Evolutionary conservation across 1,284 basidiomycete genomes (phyloP), one percentile per base, ranked within the genome.

Genomic region (Papiliotrema flavescens): DNA sequence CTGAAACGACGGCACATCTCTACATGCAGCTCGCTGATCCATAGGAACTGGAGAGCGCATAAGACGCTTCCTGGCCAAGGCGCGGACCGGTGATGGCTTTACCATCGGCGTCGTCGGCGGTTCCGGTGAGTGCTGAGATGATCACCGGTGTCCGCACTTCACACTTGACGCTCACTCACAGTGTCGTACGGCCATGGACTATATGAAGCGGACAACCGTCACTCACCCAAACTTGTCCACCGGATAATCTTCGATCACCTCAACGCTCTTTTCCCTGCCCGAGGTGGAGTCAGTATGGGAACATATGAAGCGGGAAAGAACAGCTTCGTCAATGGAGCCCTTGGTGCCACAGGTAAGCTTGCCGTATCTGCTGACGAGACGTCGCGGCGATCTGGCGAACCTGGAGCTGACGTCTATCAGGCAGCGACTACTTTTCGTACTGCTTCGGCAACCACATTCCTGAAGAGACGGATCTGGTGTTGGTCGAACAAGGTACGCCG

Each of bases 361-460:
- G n/a, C n/a, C n/a, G n/a, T n/a, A n/a, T n/a, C n/a, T n/a, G n/a
- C n/a, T n/a, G 28, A 32, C 5, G 28, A 32, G 5, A 32, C 5
- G 28, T 6, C 11, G 11, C 28, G 28, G 11, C 28, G 28, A n/a
- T n/a, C 11, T 32, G 28, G 28, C 6, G 28, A 32, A 32, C 28
- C 22, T 28, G n/a, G 23, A 14, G 23, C 32, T 45, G 32, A 28
- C n/a, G 2, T 5, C 24, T 19, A 8, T 20, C 46, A 54, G 71
- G 71, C 11, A 57, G 57, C 20, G 67, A 71, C 49, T 73, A 73
- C 57, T 71, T 69, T 45, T 63, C 65, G 0, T 47, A 61, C 37
- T 73, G 71, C 47, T 62, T 58, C 47, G 56, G 59, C 39, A 60
- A 67, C 40, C 71, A 73, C 50, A 54, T 71, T 3, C 63, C 64